Base-by-base conservation (phyloP, 768 basidiomycete genomes). In the Mycena belliarum region DNA sequence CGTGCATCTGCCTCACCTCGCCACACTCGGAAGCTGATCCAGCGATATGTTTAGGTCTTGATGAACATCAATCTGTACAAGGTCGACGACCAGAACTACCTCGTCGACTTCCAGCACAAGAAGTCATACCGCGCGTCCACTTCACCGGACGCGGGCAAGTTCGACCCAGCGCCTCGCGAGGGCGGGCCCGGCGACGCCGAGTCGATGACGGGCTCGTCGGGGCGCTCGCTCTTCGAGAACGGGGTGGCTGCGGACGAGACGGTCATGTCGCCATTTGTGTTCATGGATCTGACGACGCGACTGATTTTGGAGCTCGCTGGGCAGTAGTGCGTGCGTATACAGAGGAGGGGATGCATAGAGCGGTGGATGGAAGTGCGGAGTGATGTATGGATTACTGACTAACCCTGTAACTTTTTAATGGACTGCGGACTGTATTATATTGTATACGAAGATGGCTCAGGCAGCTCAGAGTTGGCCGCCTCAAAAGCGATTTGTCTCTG, bases 1-100 rank as follows among this genome's bases (percentile, higher is more conserved):
- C 51, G 89, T 76, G 12, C 47, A 60, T 32, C 7, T 35, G 49
- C 49, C 57, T 15, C n/a, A n/a, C 24, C 16, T 38, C 1, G n/a
- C n/a, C n/a, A n/a, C 15, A 25, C 42, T 26, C 45, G 54, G 44
- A 20, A n/a, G 5, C 33, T 53, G 14, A 53, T n/a, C 18, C n/a
- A 10, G 15, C 18, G 1, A n/a, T n/a, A n/a, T n/a, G n/a, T n/a
- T n/a, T 66, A 95, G 94, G 86, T 97, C 7, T 79, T 97, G 33
- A 98, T 98, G 95, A 97, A 99, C 72, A 82, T 99, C 2, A 95
- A 98, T 66, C 82, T 98, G 37, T 99, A 98, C 71, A 91, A 93
- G 81, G 93, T 99, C 20, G 96, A 99, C 69, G 87, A 87, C 23
- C 86, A 88, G 71, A 98, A 98, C 74, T 98, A 98, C 73, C 83